These are phyloP conservation scores for Monilinia fructigena DNA, from an alignment of 2,329 filamentous ascomycete genomes.

Conservation along the genomic window DNA sequence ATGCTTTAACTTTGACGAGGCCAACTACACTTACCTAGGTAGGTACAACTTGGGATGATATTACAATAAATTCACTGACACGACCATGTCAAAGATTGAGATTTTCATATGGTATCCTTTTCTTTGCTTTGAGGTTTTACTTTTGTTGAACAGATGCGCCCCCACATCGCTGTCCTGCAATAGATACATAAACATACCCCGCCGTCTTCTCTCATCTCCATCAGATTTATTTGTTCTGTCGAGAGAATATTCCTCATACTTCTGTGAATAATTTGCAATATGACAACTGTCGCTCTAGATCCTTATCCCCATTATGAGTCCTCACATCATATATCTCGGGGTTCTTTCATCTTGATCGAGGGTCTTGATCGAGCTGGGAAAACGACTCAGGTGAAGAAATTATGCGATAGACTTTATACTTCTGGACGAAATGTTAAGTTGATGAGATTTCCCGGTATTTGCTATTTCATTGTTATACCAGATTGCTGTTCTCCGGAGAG, in stretches of 20 bases:
- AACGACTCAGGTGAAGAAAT: conserved; percentile 64
- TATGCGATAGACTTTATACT: conserved; percentile 53
- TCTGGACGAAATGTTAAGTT: conserved; percentile 54
- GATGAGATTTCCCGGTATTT: conserved; percentile 64
- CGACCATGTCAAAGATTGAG: not conserved
- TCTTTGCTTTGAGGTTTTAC: not conserved
- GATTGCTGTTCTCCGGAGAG: not conserved
- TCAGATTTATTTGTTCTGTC: not conserved
- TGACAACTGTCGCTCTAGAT: conserved; percentile 25
- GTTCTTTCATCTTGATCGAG: conserved; percentile 68
- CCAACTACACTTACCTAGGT: not conserved
- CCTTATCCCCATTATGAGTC: conserved; percentile 36
- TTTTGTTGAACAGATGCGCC: not conserved
- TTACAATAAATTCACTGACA: no score
- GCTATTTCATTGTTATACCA: not conserved
- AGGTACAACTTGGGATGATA: no score
- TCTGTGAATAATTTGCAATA: conserved; percentile 15
- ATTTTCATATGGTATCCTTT: not conserved
- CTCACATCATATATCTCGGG: conserved; percentile 43
- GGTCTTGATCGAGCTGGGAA: conserved; percentile 72
- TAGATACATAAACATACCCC: conserved; percentile 14
- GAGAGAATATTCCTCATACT: not conserved
- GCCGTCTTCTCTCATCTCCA: not conserved
- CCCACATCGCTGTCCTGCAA: conserved; percentile 4
- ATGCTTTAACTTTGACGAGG: not conserved